Conservation (phyloP, 257 asterid genomes). For the Scutellaria baicalensis region DNA sequence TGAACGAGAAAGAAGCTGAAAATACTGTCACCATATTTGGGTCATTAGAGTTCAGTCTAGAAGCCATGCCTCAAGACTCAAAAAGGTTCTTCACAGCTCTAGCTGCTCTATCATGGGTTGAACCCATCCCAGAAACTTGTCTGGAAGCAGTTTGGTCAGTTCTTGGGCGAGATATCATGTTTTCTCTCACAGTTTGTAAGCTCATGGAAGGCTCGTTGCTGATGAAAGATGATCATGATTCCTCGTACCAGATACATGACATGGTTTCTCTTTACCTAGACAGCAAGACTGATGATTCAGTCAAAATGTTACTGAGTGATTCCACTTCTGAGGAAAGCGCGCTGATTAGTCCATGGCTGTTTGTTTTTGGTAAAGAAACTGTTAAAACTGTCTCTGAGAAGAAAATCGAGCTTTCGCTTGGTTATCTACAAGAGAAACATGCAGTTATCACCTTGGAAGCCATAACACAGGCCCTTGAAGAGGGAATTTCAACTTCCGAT, state of each 20-base stretch:
- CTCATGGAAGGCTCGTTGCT: slow-evolving; percentile 29
- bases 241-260: slow-evolving; percentile 26
- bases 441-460: slow-evolving; percentile 18
- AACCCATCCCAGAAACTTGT: slow-evolving; percentile 30
- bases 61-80: slow-evolving; percentile 23
- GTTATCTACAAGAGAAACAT: slow-evolving; percentile 8
- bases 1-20: slow-evolving; percentile 30
- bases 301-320: slow-evolving; percentile 7
- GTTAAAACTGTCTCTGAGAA: slow-evolving; percentile 17
- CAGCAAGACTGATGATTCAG: slow-evolving; percentile 19
- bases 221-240: slow-evolving; percentile 16
- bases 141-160: slow-evolving; percentile 31
- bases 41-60: slow-evolving; percentile 30
- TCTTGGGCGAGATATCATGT: slow-evolving; percentile 22
- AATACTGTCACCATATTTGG: slow-evolving; percentile 27
- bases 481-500: slow-evolving; percentile 17
- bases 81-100: slow-evolving; percentile 25
- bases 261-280: slow-evolving; percentile 32
- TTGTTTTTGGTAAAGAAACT: slow-evolving; percentile 18
- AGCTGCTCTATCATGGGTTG: slow-evolving; percentile 29
- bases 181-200: slow-evolving; percentile 26
- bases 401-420: slow-evolving; percentile 10
- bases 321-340: slow-evolving; percentile 5
- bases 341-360: slow-evolving; percentile 30
- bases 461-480: slow-evolving; percentile 18